Base-by-base conservation (phyloP, 1,139 yeast genomes). In the Taphrina betulina region DNA sequence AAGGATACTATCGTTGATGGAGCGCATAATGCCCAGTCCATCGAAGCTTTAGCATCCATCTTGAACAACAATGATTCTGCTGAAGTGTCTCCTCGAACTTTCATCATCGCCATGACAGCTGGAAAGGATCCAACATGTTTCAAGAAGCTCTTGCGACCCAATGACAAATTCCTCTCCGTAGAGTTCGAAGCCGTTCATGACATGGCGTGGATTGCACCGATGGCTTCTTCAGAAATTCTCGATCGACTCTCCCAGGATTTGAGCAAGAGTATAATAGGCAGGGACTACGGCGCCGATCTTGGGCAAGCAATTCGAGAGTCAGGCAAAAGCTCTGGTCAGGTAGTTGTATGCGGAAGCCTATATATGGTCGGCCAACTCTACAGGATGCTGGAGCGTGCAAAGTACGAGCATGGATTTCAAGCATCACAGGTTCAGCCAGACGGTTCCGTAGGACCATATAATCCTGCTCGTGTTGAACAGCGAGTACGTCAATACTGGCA, bases 1-100 rank as follows among this genome's bases (percentile, higher is more conserved):
- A 33, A n/a, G n/a, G 78, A 78, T n/a, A 90, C 96, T 95, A 81
- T 74, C 63, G 72, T 92, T 12, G 99, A 94, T 70, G 99, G 99
- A 34, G 98, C 98, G 0, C 99, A 94, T 65, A 94, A 98, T 0
- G 72, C 78, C 40, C 98, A 92, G 65, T 86, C 96, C 8, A 34
- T 53, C n/a, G 44, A 24, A 5, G 48, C 53, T 2, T 26, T 57
- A 1, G 31, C 20, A 19, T 2, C 24, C n/a, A 24, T 42, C 4
- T 26, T 52, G 8, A 19, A 40, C 14, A n/a, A n/a, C n/a, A n/a
- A n/a, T n/a, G n/a, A n/a, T n/a, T n/a, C n/a, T n/a, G 22, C 34
- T 34, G 26, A 17, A 14, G 23, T 16, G 5, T 12, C 14, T 17
- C 78, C 80, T 0, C 63, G 84, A 3, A 76, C 82, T 0, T 85